Base-by-base conservation (phyloP, 805 yeast species). In the Myxozyma neotropica region DNA sequence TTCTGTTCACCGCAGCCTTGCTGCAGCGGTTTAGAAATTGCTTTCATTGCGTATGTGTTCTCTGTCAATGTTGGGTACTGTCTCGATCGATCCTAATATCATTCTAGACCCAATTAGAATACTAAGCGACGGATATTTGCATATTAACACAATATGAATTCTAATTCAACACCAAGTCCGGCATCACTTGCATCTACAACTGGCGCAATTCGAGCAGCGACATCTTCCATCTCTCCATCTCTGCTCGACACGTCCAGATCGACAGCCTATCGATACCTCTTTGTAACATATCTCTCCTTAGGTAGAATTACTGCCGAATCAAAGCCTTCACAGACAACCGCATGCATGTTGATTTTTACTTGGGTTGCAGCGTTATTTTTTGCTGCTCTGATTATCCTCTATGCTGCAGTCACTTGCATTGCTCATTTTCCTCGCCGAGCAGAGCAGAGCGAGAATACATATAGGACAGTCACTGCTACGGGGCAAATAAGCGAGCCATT, bases 391-490 rank as follows among this genome's bases (percentile, higher is more conserved):
- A 38, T 26, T 10, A 23, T 36, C n/a, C 23, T 58, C 17, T 55
- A 55, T 44, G 26, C 45, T 19, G 36, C 31, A 8, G 33, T 59
- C 19, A 36, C 40, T 7, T 8, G 43, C 17, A 46, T 59, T 45
- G 66, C 66, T 6, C 66, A 55, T 19, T 58, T 62, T 17, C 66
- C 66, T 7, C 61, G 66, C n/a, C 29, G 4, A 15, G 57, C 57
- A 17, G 51, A 63, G n/a, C 26, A 38, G 27, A 49, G 54, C 7
- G 66, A 62, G 39, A 42, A 55, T 15, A 19, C 38, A n/a, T 62
- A 62, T 40, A 15, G n/a, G 26, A 50, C 61, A 4, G 39, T 50
- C 19, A 38, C 47, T 2, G 15, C 31, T 10, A 31, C 39, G 1
- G 58, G 56, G 6, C 27, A 48, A 12, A 23, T 53, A 7, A 23